Evolutionary conservation across 2,329 filamentous ascomycete genomes (phyloP), one percentile per base, ranked within the genome.

Genomic region (Arthrobotrys pseudoclavata): DNA sequence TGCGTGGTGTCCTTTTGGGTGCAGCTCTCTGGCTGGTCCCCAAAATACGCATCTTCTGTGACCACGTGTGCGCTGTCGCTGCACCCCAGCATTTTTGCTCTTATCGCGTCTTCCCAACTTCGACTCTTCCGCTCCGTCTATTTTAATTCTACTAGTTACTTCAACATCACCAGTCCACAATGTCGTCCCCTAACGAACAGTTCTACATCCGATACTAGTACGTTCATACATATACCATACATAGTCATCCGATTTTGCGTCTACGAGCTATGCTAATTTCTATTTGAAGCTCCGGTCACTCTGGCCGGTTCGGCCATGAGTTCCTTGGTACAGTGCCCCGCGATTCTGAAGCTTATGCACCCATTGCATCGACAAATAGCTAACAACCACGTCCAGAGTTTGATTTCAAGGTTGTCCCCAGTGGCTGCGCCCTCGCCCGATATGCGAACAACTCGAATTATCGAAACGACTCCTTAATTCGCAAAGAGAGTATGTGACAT

Each of bases 401-500:
- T 84, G 96, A 99, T 84, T 96, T 99, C 82, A 89, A 95, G 69
- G 93, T 94, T 24, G 89, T 98, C 53, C 93, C 93, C 68, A 96
- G 99, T 84, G 96, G 96, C 63, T 97, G 94, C 83, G 96, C 96
- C 6, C 92, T 96, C 64, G 94, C 95, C 34, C 91, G 96, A 85
- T 99, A 99, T 85, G 96, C 96, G 80, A 99, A 99, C 87, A 99
- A 99, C 85, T 98, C 95, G 72, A 99, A 99, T 86, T 99, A 99
- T 86, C 91, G 96, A 83, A 99, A 99, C 85, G 96, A 99, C 84
- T 97, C 94, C 79, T 86, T 99, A 81, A 99, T 99, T 83, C 92
- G 96, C 80, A 99, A 99, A 94, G 96, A 99, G 87, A 99, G 96
- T 97, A 87, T 81, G 94, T 84, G 48, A 18, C 40, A 50, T 34